phyloP scores from a whole-genome alignment of 441 rosid genomes.

The Gossypium laxum region DNA sequence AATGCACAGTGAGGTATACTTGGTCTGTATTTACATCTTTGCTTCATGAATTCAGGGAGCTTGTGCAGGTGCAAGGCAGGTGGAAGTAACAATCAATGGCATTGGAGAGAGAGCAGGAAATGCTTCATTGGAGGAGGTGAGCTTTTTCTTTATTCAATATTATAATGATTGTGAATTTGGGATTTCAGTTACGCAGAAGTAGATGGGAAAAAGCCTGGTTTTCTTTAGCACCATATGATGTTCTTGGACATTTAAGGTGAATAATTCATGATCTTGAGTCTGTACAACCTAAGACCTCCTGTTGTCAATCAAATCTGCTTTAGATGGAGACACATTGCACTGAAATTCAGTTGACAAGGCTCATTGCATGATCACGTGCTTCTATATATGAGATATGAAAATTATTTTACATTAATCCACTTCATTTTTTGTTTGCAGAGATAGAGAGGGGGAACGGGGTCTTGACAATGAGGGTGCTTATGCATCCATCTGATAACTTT shows the following conservation, averaged over 20 bases:
- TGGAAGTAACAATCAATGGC: constrained; percentile 86
- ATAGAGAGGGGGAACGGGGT: background rate
- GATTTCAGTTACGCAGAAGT: background rate
- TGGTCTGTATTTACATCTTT: constrained; percentile 17
- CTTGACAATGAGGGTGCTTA: background rate
- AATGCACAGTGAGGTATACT: background rate
- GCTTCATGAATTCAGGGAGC: constrained; percentile 54
- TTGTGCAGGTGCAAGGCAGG: constrained; percentile 74
- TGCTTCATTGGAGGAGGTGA: constrained; percentile 91
- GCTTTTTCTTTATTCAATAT: background rate
- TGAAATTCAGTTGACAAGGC: background rate
- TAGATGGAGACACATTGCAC: background rate
- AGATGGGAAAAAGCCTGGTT: background rate
- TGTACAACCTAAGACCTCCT: background rate
- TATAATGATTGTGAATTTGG: background rate
- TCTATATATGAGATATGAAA: background rate
- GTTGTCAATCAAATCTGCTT: background rate
- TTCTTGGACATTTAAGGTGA: background rate
- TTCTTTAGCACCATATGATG: background rate
- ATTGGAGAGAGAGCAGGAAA: constrained; percentile 97
- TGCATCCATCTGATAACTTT: background rate
- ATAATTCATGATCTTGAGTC: background rate
- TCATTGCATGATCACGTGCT: background rate
- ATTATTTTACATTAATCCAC: background rate
- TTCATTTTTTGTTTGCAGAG: background rate